Base-by-base conservation (phyloP, 2,329 filamentous ascomycete species). In the Clarireedia paspali region DNA sequence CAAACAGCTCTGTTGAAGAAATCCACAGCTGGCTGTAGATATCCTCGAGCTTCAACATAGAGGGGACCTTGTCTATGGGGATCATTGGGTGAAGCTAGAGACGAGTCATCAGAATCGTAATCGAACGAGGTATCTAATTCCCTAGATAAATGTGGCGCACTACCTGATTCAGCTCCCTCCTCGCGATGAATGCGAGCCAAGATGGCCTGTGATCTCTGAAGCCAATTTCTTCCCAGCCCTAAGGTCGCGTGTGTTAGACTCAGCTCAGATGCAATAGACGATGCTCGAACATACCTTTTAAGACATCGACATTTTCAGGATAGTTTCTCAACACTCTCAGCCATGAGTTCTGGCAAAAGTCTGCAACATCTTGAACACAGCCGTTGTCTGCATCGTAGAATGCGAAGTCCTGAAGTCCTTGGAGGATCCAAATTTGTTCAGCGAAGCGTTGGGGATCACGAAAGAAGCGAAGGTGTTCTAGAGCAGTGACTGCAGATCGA, bases 191-290 rank as follows among this genome's bases (percentile, higher is more conserved):
- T 79, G 53, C 71, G 73, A 34, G 75, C 71, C 23, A 81, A 67
- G 36, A 70, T 71, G 56, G 70, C 72, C 60, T 80, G 78, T n/a
- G 77, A 73, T 62, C 74, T 74, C 45, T 72, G 70, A 1, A 80
- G 70, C 78, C 78, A 81, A 46, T 74, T 74, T 26, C 72, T 68
- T 17, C 77, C 78, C 20, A 80, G 68, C 3, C 77, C 78, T 76
- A 61, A 45, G 50, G 9, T 39, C 7, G 14, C 17, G 14, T 44
- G 38, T 44, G 20, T 55, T 36, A 55, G 20, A 6, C 20, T n/a
- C 4, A 50, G 9, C 12, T 34, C 30, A 14, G 12, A 34, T 34
- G 30, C 30, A 34, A 12, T 10, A 12, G 1, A 34, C 30, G 10
- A 34, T 12, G 30, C 9, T 34, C 30, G 30, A 34, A 45, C 70